Base-by-base conservation (phyloP, 2,329 filamentous ascomycete species). In the Pestalotiopsis sp. region DNA sequence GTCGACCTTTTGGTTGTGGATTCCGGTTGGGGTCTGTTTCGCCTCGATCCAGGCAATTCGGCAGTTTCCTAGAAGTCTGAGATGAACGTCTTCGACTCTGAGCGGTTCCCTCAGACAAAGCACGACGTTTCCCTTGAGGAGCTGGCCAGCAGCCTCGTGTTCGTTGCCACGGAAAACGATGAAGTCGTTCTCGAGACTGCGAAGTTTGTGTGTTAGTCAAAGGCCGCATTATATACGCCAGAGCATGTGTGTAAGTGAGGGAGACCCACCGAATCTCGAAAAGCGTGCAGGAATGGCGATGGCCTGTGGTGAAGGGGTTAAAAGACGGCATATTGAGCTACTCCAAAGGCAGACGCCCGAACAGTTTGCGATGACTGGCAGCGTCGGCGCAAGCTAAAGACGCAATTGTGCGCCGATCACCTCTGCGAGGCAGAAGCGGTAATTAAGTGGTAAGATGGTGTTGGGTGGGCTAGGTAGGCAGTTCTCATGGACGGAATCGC, bases 141-240 rank as follows among this genome's bases (percentile, higher is more conserved):
- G 80, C 74, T 93, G 92, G 69, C 91, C 92, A 57, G 91, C 88
- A 60, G 92, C 91, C 76, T 95, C 93, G 76, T 92, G 85, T 67
- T 93, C 90, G 72, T 82, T 86, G 69, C 93, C 93, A 65, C 92
- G 90, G 70, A 96, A 91, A 38, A 95, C 90, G 68, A 95, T 88
- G 67, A 94, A 92, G 74, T 93, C 90, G 75, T 91, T 91, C 65
- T 94, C 91, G 69, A 94, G 86, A 65, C 92, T 94, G 74, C 20
- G 20, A 30, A 14, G 65, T 14, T 39, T 40, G 30, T 20, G 11
- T 40, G 17, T n/a, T 26, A 38, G 38, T 17, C 55, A 6, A 17
- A 14, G 20, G 22, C 14, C 6, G 44, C 44, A 52, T 52, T 52
- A 20, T 24, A 30, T 58, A 60, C 55, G 64, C 52, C 64, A 39